Base-by-base conservation (phyloP, 2,329 filamentous ascomycete genomes). In the Pseudogymnoascus sp. region DNA sequence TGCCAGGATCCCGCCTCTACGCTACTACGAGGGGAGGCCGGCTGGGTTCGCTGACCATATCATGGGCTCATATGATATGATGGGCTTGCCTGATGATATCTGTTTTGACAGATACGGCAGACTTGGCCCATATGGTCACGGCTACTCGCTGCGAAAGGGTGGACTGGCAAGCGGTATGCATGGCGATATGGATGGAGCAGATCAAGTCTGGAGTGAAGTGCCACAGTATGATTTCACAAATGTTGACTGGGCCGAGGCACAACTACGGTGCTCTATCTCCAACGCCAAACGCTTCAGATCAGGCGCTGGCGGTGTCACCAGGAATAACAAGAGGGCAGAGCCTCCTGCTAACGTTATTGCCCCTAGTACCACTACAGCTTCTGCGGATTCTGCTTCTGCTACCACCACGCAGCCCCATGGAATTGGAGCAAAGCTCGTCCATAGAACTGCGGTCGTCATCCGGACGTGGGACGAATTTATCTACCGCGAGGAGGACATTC, bases 101-200 rank as follows among this genome's bases (percentile, higher is more conserved):
- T 99, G 94, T 77, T 97, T 96, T 72, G 94, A 99, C 69, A 84
- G 94, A 1, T 96, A 90, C 72, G 93, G 93, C 2, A 84, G 92
- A 66, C 84, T 94, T 31, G 92, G 91, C 0, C 90, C 93, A 0
- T 99, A 99, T 69, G 93, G 93, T 0, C 84, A 91, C 65, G 93
- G 93, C 7, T 97, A 97, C 74, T 90, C 89, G 33, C 79, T 82
- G 35, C 85, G 86, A 64, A 85, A 82, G 67, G 93, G 93, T 11
- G 93, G 93, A 1, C 85, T 89, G 25, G 92, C 93, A 4, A 86
- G 90, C n/a, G 92, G 91, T 10, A 84, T 95, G 74, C 86, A 92
- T 69, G 91, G 91, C 21, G 90, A 97, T 66, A 85, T 82, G 60
- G 89, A 94, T 67, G 92, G 91, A 3, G 82, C 85, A n/a, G 88